These are phyloP conservation scores for Penicillium soppii DNA, from an alignment of 495 filamentous ascomycete species.

Conservation along the genomic window DNA sequence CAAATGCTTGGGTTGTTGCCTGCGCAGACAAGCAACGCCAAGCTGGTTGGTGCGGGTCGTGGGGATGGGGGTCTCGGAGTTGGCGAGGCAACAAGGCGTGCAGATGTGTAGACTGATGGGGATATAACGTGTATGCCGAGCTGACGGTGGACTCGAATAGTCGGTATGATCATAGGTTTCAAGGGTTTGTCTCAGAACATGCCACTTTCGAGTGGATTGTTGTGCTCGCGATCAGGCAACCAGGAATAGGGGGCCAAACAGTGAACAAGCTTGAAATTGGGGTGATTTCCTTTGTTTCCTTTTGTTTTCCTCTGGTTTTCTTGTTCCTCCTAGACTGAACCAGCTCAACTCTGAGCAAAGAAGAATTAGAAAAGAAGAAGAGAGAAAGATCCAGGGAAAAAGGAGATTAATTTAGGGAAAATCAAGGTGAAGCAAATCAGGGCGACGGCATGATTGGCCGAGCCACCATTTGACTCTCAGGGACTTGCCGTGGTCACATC, in stretches of 20 bases:
- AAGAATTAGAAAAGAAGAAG: constrained; percentile 4
- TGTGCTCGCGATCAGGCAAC: constrained; percentile 8
- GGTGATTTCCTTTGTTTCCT: background rate
- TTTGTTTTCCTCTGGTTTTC: too few relatives aligned
- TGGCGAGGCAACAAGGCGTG: constrained; percentile 30
- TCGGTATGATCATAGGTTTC: background rate
- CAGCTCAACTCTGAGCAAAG: background rate
- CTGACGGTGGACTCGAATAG: background rate
- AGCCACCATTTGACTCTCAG: constrained; percentile 5
- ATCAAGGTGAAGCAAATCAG: constrained; percentile 4
- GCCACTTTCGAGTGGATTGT: background rate
- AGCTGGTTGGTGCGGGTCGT: constrained; percentile 24
- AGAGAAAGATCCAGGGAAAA: constrained; percentile 5
- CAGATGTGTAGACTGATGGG: too few relatives aligned
- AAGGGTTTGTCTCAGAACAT: background rate
- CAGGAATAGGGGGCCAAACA: constrained; percentile 1
- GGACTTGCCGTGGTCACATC: background rate
- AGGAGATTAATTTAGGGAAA: constrained; percentile 10
- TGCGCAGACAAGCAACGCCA: constrained; percentile 31
- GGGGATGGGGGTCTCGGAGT: constrained; percentile 14
- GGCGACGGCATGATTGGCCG: constrained; percentile 4
- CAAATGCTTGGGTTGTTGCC: background rate
- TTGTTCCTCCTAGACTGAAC: too few relatives aligned
- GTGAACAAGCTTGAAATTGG: background rate
- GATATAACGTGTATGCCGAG: background rate